Evolutionary conservation across 2,329 filamentous ascomycete species (phyloP), one percentile per base, ranked within the genome.

Genomic region (Ustulina deusta): DNA sequence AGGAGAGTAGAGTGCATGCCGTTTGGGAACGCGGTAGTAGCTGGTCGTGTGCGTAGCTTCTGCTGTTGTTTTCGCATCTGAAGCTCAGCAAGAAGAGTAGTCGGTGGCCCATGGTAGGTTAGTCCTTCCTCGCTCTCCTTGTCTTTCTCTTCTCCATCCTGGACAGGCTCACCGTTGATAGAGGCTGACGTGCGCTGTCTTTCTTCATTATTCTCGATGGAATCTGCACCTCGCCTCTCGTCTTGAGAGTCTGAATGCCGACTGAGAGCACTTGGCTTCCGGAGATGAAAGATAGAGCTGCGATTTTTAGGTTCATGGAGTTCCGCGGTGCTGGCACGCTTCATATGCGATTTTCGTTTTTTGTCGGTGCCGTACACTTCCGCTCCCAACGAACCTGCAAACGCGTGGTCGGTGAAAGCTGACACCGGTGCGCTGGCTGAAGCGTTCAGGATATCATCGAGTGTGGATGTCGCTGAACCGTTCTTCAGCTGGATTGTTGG

Each of bases 1-100:
- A 99, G 84, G 3, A 99, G 85, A 0, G 96, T 99, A 15, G 93
- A 93, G 71, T 96, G 93, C 86, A 97, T 90, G n/a, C 93, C 94
- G 62, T 91, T 90, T 22, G 91, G 90, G 72, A 84, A 84, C 2
- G 81, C 80, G 51, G 85, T 88, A 36, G 87, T 84, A 25, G 90
- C 85, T 15, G 91, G 91, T 25, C 90, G 87, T 34, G 91, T 96
- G 40, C 96, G 90, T 69, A 90, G 85, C 79, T 93, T 94, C 74
- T 97, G 91, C 73, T 97, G 92, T 67, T 93, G 90, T 78, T 99
- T 98, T 58, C 96, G 91, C 71, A 97, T 82, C 77, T 97, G 93
- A 7, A 99, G 84, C 78, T 99, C 96, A 0, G 96, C 96, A 27
- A 99, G 87, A 0, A 99, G 85, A 0, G 96, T 99, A 0, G 94